A percentile compares a stretch with the other conserved stretches of the same genome.
Evolutionary conservation across 495 filamentous ascomycete genomes (phyloP).

Genomic region (Elasticomyces elasticus): DNA sequence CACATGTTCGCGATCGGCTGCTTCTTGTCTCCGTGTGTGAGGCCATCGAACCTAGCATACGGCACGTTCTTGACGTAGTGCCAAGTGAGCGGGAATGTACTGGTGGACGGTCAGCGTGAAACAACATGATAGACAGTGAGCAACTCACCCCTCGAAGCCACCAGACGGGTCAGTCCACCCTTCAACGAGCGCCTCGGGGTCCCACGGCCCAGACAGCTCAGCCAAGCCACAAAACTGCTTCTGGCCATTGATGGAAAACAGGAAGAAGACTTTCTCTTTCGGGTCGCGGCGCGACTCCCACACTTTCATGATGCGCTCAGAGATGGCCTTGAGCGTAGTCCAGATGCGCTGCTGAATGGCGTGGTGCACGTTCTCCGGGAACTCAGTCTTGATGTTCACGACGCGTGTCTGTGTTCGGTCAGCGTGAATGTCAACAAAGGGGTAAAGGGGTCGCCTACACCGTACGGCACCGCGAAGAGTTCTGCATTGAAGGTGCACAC

Average conservation of each 20-base stretch:
- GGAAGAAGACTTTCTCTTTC: constrained; percentile 5
- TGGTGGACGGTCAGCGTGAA: neutral
- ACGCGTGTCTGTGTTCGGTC: constrained; percentile 5
- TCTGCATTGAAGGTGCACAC: constrained; percentile 4
- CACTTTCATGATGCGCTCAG: constrained; percentile 6
- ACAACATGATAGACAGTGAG: neutral
- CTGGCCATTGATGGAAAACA: constrained; percentile 12
- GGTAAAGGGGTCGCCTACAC: neutral
- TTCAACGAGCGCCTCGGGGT: neutral
- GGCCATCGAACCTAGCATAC: constrained; percentile 1
- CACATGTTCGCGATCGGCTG: constrained; percentile 15
- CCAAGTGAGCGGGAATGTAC: constrained; percentile 11
- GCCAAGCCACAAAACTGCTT: constrained; percentile 15
- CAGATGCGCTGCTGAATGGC: neutral
- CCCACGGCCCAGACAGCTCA: constrained; percentile 8
- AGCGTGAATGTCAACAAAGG: neutral
- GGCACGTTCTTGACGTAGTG: constrained; percentile 13
- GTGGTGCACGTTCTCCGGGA: constrained; percentile 4
- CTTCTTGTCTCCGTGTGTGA: neutral
- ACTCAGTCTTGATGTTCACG: constrained; percentile 16
- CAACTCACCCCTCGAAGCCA: neutral
- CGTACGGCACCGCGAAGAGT: neutral
- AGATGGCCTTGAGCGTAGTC: constrained; percentile 2
- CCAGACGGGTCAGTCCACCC: neutral
- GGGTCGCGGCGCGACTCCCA: neutral